Percentiles rank a stretch among this genome's conserved stretches.
Evolutionary conservation across 1,284 basidiomycete genomes (phyloP).

Genomic region (Heterobasidion parviporum): DNA sequence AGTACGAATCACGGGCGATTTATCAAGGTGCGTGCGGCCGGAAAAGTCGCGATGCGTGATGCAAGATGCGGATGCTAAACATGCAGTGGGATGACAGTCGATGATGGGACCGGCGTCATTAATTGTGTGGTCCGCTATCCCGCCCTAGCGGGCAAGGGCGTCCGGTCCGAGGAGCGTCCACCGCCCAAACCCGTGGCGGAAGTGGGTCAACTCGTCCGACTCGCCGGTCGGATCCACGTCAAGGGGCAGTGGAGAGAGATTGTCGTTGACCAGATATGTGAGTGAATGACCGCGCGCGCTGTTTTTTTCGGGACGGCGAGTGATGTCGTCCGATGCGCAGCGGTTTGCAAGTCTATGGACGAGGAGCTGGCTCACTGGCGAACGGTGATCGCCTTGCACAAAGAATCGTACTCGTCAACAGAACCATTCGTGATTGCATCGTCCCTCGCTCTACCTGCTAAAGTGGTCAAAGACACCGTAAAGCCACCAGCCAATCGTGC

Average conservation of each 20-base stretch:
- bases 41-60: constrained; percentile 10
- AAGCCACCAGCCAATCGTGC: background rate
- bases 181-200: constrained; percentile 1
- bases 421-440: constrained; percentile 36
- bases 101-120: constrained; percentile 64
- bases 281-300: background rate
- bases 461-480: background rate
- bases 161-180: constrained; percentile 4
- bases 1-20: constrained; percentile 48
- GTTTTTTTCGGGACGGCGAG: background rate
- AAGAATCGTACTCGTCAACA: constrained; percentile 36
- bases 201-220: constrained; percentile 7
- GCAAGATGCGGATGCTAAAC: background rate
- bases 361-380: constrained; percentile 57
- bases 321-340: constrained; percentile 18
- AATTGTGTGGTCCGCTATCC: constrained; percentile 46
- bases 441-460: background rate
- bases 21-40: constrained; percentile 37
- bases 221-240: constrained; percentile 6
- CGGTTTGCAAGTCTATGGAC: constrained; percentile 38
- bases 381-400: constrained; percentile 44
- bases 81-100: constrained; percentile 33
- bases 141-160: constrained; percentile 15
- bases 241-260: constrained; percentile 5
- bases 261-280: constrained; percentile 7